A percentile compares a stretch with the other conserved stretches of the same genome.
Evolutionary conservation across 345 rosid species (phyloP).

Genomic region (Stellera chamaejasme): DNA sequence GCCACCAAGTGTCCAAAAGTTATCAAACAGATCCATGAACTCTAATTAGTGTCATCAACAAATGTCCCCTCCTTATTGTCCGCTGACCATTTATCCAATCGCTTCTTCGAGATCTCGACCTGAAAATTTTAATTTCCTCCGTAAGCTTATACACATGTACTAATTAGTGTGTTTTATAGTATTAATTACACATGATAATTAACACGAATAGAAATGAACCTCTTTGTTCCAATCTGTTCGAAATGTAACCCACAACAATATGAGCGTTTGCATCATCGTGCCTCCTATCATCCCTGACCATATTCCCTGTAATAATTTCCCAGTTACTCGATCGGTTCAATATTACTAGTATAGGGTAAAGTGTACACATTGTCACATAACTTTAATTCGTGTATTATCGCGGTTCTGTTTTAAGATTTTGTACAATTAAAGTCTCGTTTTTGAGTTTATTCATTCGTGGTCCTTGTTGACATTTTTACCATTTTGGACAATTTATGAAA

Average conservation of each 20-base stretch:
- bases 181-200: not conserved
- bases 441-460: too few relatives aligned
- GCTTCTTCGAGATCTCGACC: constrained; percentile 53
- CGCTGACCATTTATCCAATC: constrained; percentile 47
- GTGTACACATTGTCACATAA: too few relatives aligned
- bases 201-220: constrained; percentile 18
- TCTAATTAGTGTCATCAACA: not conserved
- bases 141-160: not conserved
- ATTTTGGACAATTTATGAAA: too few relatives aligned
- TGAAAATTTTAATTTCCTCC: constrained; percentile 16
- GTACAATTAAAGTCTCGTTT: too few relatives aligned
- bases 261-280: constrained; percentile 40
- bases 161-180: too few relatives aligned
- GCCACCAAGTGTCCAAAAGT: too few relatives aligned
- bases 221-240: constrained; percentile 52
- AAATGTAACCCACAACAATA: constrained; percentile 37
- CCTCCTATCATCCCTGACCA: constrained; percentile 70
- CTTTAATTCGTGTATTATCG: too few relatives aligned
- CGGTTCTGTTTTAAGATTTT: too few relatives aligned
- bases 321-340: too few relatives aligned
- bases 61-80: constrained; percentile 39
- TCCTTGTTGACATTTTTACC: too few relatives aligned
- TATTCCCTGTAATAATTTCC: constrained; percentile 29
- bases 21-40: too few relatives aligned
- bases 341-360: too few relatives aligned